Percentiles rank a stretch among this genome's conserved stretches.
These are phyloP conservation scores for Beauveria rudraprayagi DNA, from an alignment of 2,329 filamentous ascomycete species.

Conservation along the genomic window DNA sequence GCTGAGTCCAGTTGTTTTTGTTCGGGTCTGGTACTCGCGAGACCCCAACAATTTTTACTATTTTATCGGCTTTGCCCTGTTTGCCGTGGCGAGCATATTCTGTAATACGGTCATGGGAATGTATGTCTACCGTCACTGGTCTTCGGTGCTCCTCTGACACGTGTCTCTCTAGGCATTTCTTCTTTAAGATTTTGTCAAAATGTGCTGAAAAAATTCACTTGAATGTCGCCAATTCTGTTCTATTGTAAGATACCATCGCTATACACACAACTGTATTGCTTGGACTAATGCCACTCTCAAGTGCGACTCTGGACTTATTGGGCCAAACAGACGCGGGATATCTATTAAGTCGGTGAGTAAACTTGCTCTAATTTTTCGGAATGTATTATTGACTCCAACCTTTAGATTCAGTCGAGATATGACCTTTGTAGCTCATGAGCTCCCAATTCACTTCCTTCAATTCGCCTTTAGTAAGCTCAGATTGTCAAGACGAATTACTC, in stretches of 20 bases:
- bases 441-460: background rate
- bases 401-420: slow-evolving; percentile 7
- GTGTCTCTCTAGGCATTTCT: background rate
- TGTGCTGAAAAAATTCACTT: background rate
- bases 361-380: background rate
- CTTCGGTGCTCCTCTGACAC: background rate
- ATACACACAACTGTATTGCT: background rate
- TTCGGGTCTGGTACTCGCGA: slow-evolving; percentile 6
- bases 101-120: background rate
- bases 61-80: slow-evolving; percentile 1
- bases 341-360: background rate
- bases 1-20: background rate
- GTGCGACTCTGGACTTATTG: background rate
- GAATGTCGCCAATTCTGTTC: background rate
- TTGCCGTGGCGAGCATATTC: background rate
- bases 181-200: background rate
- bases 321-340: background rate
- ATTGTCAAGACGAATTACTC: slow-evolving; percentile 20
- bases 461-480: background rate
- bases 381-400: background rate
- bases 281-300: background rate
- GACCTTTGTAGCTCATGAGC: background rate
- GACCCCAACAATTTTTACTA: background rate
- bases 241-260: background rate
- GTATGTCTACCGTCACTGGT: background rate